Base-by-base conservation (phyloP, 257 asterid species). In the Eustoma russellianum region DNA sequence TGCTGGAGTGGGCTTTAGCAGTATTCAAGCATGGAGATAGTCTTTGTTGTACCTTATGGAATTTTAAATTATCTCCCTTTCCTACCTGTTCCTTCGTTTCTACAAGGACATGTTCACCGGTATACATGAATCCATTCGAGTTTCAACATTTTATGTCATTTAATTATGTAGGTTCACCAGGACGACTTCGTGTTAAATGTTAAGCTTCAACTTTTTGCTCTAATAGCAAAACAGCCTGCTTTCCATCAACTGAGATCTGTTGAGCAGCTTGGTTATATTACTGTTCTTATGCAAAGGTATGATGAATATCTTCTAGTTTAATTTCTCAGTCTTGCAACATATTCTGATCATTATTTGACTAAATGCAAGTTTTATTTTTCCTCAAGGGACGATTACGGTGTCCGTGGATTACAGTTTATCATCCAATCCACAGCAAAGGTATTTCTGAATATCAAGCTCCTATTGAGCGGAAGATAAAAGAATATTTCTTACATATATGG, bases 171-270 rank as follows among this genome's bases (percentile, higher is more conserved):
- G 98, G 97, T 85, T 45, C 90, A 92, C 76, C 95, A 74, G 67
- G 99, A 92, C 70, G 99, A 92, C 68, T 77, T 88, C 75, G 50
- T 75, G 76, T 60, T 85, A 79, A 92, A 88, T 62, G 94, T 69
- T 47, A 71, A 76, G 60, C 91, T 92, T 53, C 97, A 92, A 68
- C 95, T 92, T 59, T 88, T 88, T 71, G 94, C 86, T 60, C 62
- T 81, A 74, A 68, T 81, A 43, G 99, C 99, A 3, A 88, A 92
- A 82, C 99, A 92, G 55, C 91, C 95, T 44, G 93, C 93, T 62
- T 92, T 92, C 67, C 95, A 85, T 74, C 99, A 92, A 82, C 99
- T 92, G 68, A 83, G 99, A 88, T 85, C 97, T 61, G 91, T 92
- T 46, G 99, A 92, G 74, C 99, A 92, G 77, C 99, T 92, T 68